Base-by-base conservation (phyloP, 495 filamentous ascomycete genomes). In the Trichocladium antarcticum region DNA sequence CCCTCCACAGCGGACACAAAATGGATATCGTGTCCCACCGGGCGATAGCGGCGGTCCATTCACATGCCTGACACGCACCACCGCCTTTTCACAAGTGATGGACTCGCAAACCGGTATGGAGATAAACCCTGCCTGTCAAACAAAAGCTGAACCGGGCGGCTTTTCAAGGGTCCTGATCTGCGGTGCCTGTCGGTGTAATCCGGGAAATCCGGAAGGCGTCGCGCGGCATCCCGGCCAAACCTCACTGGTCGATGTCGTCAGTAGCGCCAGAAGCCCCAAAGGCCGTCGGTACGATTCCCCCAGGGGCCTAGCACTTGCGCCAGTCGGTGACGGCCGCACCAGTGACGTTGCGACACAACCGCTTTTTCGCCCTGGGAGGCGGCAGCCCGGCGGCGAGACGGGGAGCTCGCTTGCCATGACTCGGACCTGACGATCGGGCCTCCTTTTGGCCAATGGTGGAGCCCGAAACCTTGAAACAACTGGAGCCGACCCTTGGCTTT, bases 191-290 rank as follows among this genome's bases (percentile, higher is more conserved):
- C 15, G 6, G n/a, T 38, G 17, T 8, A 38, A 21, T 21, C 16
- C 37, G 37, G 16, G 17, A 38, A 17, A 9, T 21, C 17, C 17
- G 19, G 19, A 16, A 38, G 37, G 19, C 37, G 37, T 27, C 8
- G 24, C 3, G 24, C 24, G 24, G 24, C 24, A 27, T 4, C 8
- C 24, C 24, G 24, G 24, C 24, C 24, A 27, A 3, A 27, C 24
- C 24, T 27, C 8, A 8, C 24, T 8, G 24, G 70, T 57, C 50
- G 45, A 49, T 61, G 48, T 42, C 43, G 41, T 59, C 56, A 53
- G 27, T 12, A 42, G 16, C 29, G 12, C 47, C 42, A 52, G 31
- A 32, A 24, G 14, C 12, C 8, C 8, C 24, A 27, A n/a, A n/a
- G n/a, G 24, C 24, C 24, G 24, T 8, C 8, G 24, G 24, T n/a